Evolutionary conservation across 1,284 basidiomycete genomes (phyloP).

Genomic region (Cerrena zonata): DNA sequence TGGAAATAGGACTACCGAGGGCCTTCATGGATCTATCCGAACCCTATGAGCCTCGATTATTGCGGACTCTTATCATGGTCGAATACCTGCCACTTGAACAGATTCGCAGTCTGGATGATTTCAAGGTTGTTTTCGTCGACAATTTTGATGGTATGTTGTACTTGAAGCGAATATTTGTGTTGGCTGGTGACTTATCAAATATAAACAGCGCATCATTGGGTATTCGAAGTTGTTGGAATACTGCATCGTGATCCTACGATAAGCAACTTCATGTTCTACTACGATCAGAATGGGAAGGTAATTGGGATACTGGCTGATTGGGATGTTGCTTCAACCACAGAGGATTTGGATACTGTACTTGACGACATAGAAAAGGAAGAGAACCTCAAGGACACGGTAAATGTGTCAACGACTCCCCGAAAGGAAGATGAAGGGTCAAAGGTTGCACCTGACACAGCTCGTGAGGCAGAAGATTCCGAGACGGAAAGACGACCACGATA

Average conservation of each 20-base stretch:
- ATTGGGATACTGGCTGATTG: slow-evolving; percentile 11
- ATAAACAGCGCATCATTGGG: not conserved
- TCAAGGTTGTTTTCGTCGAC: not conserved
- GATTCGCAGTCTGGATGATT: not conserved
- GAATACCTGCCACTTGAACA: not conserved
- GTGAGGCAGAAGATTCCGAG: not conserved
- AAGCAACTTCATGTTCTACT: slow-evolving; percentile 24
- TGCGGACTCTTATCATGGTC: not conserved
- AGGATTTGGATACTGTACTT: not conserved
- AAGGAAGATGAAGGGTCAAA: not conserved
- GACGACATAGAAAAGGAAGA: not conserved
- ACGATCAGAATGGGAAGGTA: not conserved
- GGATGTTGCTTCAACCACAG: slow-evolving; percentile 3
- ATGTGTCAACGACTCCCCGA: no score
- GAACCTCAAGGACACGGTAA: no score
- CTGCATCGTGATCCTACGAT: slow-evolving; percentile 25
- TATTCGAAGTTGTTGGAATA: slow-evolving; percentile 3
- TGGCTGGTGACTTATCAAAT: not conserved
- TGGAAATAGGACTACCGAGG: slow-evolving; percentile 1
- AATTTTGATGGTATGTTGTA: not conserved
- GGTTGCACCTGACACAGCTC: not conserved
- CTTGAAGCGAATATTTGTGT: not conserved
- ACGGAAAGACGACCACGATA: not conserved
- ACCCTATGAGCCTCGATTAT: not conserved
- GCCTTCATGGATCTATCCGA: not conserved